Evolutionary conservation across 2,329 filamentous ascomycete species (phyloP).

Genomic region (Pestalotiopsis sp.): DNA sequence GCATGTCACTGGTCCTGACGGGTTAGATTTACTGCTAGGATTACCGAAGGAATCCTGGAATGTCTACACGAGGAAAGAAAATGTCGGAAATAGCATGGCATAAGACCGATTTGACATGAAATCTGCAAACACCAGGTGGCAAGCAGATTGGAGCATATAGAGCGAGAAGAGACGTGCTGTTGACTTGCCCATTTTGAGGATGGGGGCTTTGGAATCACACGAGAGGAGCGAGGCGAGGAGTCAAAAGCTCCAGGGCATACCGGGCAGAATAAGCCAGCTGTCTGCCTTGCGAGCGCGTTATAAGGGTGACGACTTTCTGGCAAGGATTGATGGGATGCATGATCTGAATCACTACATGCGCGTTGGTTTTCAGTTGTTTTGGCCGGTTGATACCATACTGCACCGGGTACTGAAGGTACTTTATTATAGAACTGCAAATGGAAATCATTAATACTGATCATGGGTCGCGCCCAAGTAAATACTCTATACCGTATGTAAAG

Average conservation of each 20-base stretch:
- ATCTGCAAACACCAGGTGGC: not conserved
- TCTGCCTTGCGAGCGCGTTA: not conserved
- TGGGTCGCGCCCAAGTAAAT: not conserved
- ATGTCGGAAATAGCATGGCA: not conserved
- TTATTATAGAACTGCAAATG: constrained; percentile 5
- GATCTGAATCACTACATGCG: constrained; percentile 1
- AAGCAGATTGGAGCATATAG: not conserved
- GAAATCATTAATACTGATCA: not conserved
- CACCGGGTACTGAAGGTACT: not conserved
- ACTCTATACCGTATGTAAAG: too few species aligned
- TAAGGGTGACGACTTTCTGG: not conserved
- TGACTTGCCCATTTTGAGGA: not conserved
- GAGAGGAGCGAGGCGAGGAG: not conserved
- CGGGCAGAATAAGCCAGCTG: not conserved
- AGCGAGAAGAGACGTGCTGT: not conserved
- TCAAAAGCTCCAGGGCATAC: not conserved
- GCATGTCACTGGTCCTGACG: not conserved
- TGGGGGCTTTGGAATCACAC: not conserved
- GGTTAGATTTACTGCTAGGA: not conserved
- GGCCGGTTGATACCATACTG: constrained; percentile 9
- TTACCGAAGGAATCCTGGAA: not conserved
- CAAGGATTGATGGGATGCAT: not conserved
- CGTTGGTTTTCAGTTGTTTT: constrained; percentile 2
- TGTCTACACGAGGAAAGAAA: not conserved
- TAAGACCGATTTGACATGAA: not conserved